Conservation (phyloP, 148 eudicot species). For the Rhododendron ferrugineum region DNA sequence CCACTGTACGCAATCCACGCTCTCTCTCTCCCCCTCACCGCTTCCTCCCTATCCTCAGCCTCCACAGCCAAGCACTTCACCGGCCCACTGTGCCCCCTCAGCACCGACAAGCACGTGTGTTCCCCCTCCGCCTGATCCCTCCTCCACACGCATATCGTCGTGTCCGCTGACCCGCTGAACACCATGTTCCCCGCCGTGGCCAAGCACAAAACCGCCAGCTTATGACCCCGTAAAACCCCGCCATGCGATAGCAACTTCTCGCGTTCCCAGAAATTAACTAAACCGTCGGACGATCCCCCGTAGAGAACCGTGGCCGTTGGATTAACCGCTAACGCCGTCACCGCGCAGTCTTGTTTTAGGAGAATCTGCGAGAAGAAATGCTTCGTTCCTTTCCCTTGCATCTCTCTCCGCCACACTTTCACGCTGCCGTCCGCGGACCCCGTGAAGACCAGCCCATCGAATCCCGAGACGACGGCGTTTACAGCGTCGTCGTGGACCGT, state of each 20-base stretch:
- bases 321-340: slow-evolving; percentile 56
- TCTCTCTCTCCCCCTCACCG: background rate
- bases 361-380: slow-evolving; percentile 57
- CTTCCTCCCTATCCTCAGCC: background rate
- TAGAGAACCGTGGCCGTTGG: slow-evolving; percentile 35
- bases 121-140: slow-evolving; percentile 19
- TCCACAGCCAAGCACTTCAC: slow-evolving; percentile 18
- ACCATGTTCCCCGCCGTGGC: slow-evolving; percentile 47
- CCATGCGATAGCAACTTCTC: slow-evolving; percentile 25
- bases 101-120: slow-evolving; percentile 30
- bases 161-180: slow-evolving; percentile 71
- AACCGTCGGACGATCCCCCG: slow-evolving; percentile 64
- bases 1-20: slow-evolving; percentile 61
- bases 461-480: slow-evolving; percentile 59
- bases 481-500: slow-evolving; percentile 70
- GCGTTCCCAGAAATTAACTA: slow-evolving; percentile 51
- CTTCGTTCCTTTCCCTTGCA: slow-evolving; percentile 66
- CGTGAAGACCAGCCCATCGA: slow-evolving; percentile 57
- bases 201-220: slow-evolving; percentile 58
- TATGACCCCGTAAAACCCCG: slow-evolving; percentile 48
- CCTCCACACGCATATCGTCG: slow-evolving; percentile 67
- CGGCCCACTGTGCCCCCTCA: slow-evolving; percentile 15
- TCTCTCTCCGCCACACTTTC: slow-evolving; percentile 64
- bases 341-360: slow-evolving; percentile 64
- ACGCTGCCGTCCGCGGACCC: slow-evolving; percentile 74